Conservation (phyloP, 2,329 filamentous ascomycete species). For the Calonectria ilicicola region DNA sequence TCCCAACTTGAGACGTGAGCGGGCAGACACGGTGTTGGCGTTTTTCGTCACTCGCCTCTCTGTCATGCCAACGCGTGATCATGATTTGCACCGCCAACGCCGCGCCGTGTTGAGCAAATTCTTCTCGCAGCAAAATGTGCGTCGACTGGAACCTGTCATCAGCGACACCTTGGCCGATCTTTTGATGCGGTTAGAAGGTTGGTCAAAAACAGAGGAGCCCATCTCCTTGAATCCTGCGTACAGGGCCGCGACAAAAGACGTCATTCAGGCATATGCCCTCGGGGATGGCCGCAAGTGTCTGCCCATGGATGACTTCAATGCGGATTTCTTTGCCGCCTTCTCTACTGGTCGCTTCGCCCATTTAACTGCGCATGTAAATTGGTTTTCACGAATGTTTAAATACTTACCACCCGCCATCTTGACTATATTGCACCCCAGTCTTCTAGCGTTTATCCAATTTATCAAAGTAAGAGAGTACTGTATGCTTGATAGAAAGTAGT, state of each 20-base stretch:
- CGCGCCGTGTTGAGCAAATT: conserved; percentile 36
- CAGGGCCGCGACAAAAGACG: conserved; percentile 32
- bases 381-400: conserved; percentile 32
- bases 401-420: conserved; percentile 38
- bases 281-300: conserved; percentile 42
- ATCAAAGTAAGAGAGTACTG: neutral
- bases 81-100: conserved; percentile 37
- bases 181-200: conserved; percentile 17
- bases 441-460: conserved; percentile 18
- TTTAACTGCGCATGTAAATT: conserved; percentile 36
- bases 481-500: neutral
- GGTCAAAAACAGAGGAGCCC: conserved; percentile 8
- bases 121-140: conserved; percentile 39
- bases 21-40: neutral
- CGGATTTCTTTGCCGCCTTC: conserved; percentile 41
- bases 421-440: conserved; percentile 25
- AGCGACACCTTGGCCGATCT: conserved; percentile 24
- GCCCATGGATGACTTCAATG: conserved; percentile 45
- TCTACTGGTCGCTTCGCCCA: conserved; percentile 29
- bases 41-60: neutral
- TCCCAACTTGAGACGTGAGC: conserved; percentile 20
- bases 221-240: conserved; percentile 19
- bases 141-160: conserved; percentile 27
- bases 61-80: conserved; percentile 28
- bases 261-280: conserved; percentile 34